Conservation (phyloP, 306 rosid genomes). For the Castanospermum australe region DNA sequence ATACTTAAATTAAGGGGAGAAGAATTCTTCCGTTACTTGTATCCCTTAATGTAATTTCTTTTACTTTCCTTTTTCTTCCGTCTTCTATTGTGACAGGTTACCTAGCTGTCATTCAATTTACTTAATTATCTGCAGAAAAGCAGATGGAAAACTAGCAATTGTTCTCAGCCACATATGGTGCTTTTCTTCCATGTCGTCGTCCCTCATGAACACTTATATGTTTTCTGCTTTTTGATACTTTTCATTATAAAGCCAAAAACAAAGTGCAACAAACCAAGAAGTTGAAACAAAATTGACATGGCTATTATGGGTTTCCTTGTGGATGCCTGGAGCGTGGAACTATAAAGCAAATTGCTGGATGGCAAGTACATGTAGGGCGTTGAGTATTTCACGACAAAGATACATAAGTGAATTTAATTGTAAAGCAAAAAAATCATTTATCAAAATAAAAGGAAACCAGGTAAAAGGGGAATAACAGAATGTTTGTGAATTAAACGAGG, state of each 20-base stretch:
- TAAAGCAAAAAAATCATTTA: not conserved
- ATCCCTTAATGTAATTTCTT: not conserved
- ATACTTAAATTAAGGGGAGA: constrained; percentile 10
- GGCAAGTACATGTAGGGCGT: not conserved
- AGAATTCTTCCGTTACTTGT: constrained; percentile 27
- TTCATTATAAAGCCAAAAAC: not conserved
- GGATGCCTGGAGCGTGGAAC: not conserved
- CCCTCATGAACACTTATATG: not conserved
- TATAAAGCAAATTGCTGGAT: not conserved
- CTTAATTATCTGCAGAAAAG: constrained; percentile 10
- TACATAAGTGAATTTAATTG: not conserved
- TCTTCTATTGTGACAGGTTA: not conserved
- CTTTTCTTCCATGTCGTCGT: not conserved
- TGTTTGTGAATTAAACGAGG: not conserved
- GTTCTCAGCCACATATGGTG: constrained; percentile 31
- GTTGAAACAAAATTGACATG: constrained; percentile 24
- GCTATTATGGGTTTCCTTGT: constrained; percentile 20
- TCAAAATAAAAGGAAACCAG: not conserved
- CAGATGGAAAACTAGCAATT: not conserved
- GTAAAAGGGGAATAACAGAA: not conserved
- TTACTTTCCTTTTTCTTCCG: not conserved
- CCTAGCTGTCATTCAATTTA: constrained; percentile 16
- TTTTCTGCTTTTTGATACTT: not conserved
- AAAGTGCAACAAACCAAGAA: constrained; percentile 13
- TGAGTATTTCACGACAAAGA: not conserved